These are phyloP conservation scores for Pyrenophora teres DNA, from an alignment of 2,329 filamentous ascomycete species.

Conservation along the genomic window DNA sequence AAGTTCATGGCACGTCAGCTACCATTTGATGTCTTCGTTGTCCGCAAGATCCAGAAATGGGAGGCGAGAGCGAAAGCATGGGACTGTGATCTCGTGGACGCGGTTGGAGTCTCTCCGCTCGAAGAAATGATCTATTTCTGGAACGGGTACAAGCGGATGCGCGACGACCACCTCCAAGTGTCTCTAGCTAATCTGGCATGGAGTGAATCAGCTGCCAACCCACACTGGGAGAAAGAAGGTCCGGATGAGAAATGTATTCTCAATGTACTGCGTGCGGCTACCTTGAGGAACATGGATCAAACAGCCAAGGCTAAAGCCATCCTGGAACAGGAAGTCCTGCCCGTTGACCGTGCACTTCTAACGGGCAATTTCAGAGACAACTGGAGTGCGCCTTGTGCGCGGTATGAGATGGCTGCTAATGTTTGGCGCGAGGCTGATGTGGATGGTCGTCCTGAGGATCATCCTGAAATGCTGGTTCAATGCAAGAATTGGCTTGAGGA, in stretches of 20 bases:
- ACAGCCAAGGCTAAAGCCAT: conserved; percentile 68
- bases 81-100: conserved; percentile 71
- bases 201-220: conserved; percentile 60
- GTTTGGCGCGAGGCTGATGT: conserved; percentile 70
- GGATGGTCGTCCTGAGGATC: conserved; percentile 42
- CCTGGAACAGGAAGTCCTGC: conserved; percentile 66
- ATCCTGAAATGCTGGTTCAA: conserved; percentile 59
- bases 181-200: conserved; percentile 70
- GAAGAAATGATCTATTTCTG: conserved; percentile 95
- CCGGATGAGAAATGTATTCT: conserved; percentile 68
- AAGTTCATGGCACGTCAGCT: conserved; percentile 86
- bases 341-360: conserved; percentile 59
- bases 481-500: conserved; percentile 69
- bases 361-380: conserved; percentile 69
- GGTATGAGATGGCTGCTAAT: conserved; percentile 85
- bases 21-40: conserved; percentile 85
- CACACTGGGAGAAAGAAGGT: conserved; percentile 57
- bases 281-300: conserved; percentile 66
- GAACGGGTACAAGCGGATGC: conserved; percentile 87
- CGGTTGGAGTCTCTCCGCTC: conserved; percentile 76
- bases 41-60: conserved; percentile 87
- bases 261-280: conserved; percentile 67
- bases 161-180: conserved; percentile 63
- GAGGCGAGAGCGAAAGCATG: conserved; percentile 73
- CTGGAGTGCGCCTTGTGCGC: conserved; percentile 72